Conservation (phyloP, 1,284 basidiomycete genomes). For the Erythrobasidium hasegawianum region DNA sequence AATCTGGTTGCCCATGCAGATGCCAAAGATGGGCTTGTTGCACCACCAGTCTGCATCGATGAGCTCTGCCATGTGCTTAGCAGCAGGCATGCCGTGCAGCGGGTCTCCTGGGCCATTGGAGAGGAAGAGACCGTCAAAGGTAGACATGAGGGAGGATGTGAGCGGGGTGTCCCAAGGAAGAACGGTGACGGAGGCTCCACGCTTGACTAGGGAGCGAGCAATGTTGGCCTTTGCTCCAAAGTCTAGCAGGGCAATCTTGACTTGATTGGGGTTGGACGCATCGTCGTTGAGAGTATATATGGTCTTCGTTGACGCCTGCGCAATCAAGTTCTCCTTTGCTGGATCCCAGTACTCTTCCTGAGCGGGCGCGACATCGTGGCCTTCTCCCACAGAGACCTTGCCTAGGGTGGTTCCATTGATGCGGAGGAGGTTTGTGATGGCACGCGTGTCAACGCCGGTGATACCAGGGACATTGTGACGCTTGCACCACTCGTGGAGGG, state of each 20-base stretch:
- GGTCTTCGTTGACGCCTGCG: slow-evolving; percentile 79
- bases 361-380: slow-evolving; percentile 63
- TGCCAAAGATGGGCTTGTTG: slow-evolving; percentile 88
- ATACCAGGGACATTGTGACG: slow-evolving; percentile 87
- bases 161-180: slow-evolving; percentile 80
- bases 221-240: slow-evolving; percentile 99
- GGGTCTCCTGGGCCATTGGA: slow-evolving; percentile 97
- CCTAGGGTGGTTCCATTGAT: slow-evolving; percentile 97
- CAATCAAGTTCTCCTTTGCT: slow-evolving; percentile 84
- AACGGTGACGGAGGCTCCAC: slow-evolving; percentile 87
- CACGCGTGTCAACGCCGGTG: slow-evolving; percentile 95
- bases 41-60: slow-evolving; percentile 67
- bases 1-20: slow-evolving; percentile 98
- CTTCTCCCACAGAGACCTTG: slow-evolving; percentile 76
- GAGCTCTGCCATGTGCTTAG: slow-evolving; percentile 71
- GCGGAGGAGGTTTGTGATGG: slow-evolving; percentile 86
- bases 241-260: slow-evolving; percentile 91
- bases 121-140: slow-evolving; percentile 89
- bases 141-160: slow-evolving; percentile 28
- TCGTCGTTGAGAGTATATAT: slow-evolving; percentile 82
- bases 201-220: slow-evolving; percentile 80
- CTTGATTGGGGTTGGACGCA: slow-evolving; percentile 57
- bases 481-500: slow-evolving; percentile 87
- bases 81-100: slow-evolving; percentile 80
- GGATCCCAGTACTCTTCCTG: slow-evolving; percentile 85